phyloP scores from a whole-genome alignment of 805 yeast species.

The Teunomyces pallodes region DNA sequence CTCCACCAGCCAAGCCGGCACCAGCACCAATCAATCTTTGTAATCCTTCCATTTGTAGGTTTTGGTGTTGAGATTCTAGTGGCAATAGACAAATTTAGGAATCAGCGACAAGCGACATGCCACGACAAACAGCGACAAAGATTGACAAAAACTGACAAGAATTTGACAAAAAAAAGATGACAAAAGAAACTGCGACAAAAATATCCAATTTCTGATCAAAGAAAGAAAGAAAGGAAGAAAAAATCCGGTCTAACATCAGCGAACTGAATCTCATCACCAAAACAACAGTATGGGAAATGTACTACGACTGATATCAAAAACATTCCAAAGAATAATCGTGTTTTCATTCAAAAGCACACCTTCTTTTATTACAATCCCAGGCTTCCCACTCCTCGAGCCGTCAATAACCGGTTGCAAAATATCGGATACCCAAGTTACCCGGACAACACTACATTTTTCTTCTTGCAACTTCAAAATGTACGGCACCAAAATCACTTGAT shows the following conservation, averaged over 20 bases:
- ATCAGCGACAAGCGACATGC: not conserved
- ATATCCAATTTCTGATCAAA: not conserved
- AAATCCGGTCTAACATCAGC: no score
- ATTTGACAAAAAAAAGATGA: not conserved
- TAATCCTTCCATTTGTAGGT: slow-evolving; percentile 43
- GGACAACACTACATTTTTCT: not conserved
- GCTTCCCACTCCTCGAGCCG: no score
- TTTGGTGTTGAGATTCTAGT: not conserved
- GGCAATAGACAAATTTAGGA: not conserved
- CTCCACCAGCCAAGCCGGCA: slow-evolving; percentile 44
- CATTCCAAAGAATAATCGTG: no score
- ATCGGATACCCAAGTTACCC: not conserved
- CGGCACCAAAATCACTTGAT: not conserved
- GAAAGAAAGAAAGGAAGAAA: no score
- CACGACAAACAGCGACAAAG: not conserved
- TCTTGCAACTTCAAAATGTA: no score
- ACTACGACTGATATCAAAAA: no score
- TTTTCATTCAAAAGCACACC: no score
- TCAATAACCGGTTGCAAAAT: no score
- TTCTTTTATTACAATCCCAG: no score
- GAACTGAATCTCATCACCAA: no score
- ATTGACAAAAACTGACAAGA: not conserved
- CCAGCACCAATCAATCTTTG: slow-evolving; percentile 47
- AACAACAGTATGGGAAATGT: no score
- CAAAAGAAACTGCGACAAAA: not conserved